A percentile compares a stretch with the other conserved stretches of the same genome.
Evolutionary conservation across 768 basidiomycete species (phyloP).

Genomic region (Mycena belliarum): DNA sequence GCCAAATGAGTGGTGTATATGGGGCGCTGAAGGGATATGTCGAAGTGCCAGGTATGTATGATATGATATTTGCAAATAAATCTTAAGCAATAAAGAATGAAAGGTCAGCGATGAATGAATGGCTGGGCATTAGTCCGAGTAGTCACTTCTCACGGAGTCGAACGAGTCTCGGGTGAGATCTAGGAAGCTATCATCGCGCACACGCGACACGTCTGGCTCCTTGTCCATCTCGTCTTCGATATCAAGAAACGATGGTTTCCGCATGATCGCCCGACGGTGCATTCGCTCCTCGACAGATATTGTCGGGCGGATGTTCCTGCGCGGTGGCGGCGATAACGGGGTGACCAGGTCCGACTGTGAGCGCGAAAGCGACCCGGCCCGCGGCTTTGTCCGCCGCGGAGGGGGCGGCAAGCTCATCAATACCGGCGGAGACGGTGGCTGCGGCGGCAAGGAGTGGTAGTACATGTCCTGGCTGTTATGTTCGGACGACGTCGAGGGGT

Average conservation of each 20-base stretch:
- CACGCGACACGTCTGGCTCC: conserved; percentile 23
- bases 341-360: conserved; percentile 18
- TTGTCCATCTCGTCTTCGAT: conserved; percentile 54
- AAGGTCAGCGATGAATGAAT: background rate
- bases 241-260: conserved; percentile 73
- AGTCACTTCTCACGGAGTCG: conserved; percentile 42
- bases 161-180: conserved; percentile 55
- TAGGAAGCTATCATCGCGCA: conserved; percentile 44
- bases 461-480: conserved; percentile 3
- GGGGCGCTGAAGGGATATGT: background rate
- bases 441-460: conserved; percentile 11
- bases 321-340: conserved; percentile 26
- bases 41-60: conserved; percentile 6
- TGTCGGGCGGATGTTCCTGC: conserved; percentile 32
- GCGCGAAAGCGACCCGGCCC: conserved; percentile 25
- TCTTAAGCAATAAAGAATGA: conserved; percentile 17
- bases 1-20: background rate
- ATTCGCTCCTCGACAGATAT: conserved; percentile 39
- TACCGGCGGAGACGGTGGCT: conserved; percentile 27
- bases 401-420: conserved; percentile 56
- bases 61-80: conserved; percentile 20
- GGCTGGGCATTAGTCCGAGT: conserved; percentile 10
- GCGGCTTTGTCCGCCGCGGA: conserved; percentile 44
- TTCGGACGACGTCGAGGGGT: conserved; percentile 14
- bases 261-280: conserved; percentile 55